These are phyloP conservation scores for Trametes cubensis DNA, from an alignment of 768 basidiomycete species.

Conservation along the genomic window DNA sequence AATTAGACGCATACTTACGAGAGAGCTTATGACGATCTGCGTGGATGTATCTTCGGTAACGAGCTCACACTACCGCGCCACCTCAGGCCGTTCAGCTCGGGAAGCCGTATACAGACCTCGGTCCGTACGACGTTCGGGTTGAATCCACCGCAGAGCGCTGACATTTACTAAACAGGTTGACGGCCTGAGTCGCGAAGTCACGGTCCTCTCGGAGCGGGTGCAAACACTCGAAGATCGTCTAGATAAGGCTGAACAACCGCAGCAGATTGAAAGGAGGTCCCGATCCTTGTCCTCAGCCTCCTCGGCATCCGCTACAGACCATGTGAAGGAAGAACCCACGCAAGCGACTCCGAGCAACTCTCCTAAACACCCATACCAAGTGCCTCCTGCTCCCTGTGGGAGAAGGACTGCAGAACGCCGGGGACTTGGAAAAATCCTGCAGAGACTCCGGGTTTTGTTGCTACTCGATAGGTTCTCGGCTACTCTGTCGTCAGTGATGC, in stretches of 20 bases:
- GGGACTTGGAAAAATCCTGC: too few relatives aligned
- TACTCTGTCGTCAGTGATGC: too few relatives aligned
- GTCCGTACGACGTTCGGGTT: not conserved
- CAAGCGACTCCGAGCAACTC: too few relatives aligned
- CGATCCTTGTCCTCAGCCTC: too few relatives aligned
- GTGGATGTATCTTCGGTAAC: not conserved
- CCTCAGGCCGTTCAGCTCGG: not conserved
- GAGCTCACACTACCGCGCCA: not conserved
- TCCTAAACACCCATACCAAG: too few relatives aligned
- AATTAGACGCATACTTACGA: not conserved
- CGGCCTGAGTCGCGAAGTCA: not conserved
- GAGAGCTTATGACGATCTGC: not conserved
- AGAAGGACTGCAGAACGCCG: too few relatives aligned
- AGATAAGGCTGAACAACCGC: not conserved
- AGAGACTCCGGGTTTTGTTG: too few relatives aligned
- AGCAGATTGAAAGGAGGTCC: not conserved
- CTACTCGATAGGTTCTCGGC: too few relatives aligned
- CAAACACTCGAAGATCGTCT: not conserved
- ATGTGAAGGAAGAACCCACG: too few relatives aligned
- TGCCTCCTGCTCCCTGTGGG: too few relatives aligned
- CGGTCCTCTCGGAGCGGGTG: not conserved
- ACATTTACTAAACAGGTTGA: not conserved
- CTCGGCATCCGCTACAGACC: too few relatives aligned
- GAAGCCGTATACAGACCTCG: not conserved
- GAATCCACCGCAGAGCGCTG: not conserved